Evolutionary conservation across 2,329 filamentous ascomycete genomes (phyloP), one percentile per base, ranked within the genome.

Genomic region (Nemania serpens): DNA sequence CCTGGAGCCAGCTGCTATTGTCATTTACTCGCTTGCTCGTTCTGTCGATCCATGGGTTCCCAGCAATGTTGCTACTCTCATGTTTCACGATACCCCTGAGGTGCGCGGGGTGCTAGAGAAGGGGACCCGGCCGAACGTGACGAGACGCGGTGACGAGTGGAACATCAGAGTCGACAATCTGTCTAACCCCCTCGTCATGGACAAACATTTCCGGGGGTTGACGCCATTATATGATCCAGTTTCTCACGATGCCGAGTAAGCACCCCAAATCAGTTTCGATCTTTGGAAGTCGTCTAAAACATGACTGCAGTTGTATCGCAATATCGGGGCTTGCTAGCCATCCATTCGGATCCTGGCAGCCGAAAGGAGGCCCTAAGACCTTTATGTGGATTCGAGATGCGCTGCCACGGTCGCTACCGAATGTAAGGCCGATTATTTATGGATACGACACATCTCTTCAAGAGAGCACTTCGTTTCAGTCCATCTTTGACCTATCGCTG

Each of bases 381-480:
- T 70, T 66, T 42, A 71, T 73, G 70, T 73, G 69, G 69, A 65
- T 73, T 36, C 62, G 70, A 13, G 70, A 73, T 46, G 60, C 46
- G 2, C 57, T 71, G 20, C 69, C 68, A 6, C 49, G 51, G 1
- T 7, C 46, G 12, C n/a, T 71, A 5, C 66, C 63, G 3, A 37
- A 59, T 1, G 53, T 64, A 11, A 58, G 71, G 25, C 29, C 58
- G 17, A 43, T 68, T 7, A 9, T 70, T 5, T 71, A 71, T 17
- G 70, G 71, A 4, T 71, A 72, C 17, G 66, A 69, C 42, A 70
- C 66, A 13, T 59, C 36, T 1, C 70, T 71, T n/a, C 13, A 18
- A 5, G 42, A 55, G 13, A 70, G 65, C 39, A 55, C 58, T 11
- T 71, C 69, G 9, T 66, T 70, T 43, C 64, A 71, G 43, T 55